A percentile compares a stretch with the other conserved stretches of the same genome.
Conservation (phyloP, 1,284 basidiomycete species). For the Pulveroboletus sp. region DNA sequence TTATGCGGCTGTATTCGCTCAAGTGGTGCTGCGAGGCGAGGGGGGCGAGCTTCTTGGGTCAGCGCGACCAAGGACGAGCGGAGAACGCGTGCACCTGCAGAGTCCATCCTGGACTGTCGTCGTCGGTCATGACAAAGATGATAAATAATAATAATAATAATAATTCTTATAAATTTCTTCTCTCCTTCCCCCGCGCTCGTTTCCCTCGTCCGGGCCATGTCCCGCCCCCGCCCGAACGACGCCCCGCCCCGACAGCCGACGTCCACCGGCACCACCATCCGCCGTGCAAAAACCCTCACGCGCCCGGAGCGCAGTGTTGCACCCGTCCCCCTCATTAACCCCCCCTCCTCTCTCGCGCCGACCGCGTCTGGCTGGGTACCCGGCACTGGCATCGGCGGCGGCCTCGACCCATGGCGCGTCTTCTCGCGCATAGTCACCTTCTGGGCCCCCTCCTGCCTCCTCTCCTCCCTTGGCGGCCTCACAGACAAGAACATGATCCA, state of each 20-base stretch:
- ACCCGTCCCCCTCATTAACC: conserved; percentile 91
- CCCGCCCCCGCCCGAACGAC: conserved; percentile 46
- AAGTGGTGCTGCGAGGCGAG: conserved; percentile 80
- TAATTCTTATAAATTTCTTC: no score
- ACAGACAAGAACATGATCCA: conserved; percentile 78
- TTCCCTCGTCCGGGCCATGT: no score
- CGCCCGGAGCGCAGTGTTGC: conserved; percentile 94
- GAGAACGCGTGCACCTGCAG: conserved; percentile 15
- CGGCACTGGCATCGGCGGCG: conserved; percentile 38
- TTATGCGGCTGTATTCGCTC: conserved; percentile 78
- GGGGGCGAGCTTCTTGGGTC: conserved; percentile 47
- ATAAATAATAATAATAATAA: no score
- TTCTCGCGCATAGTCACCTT: conserved; percentile 83
- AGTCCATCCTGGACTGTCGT: conserved; percentile 15
- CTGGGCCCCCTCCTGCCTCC: conserved; percentile 85
- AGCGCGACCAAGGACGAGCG: background rate
- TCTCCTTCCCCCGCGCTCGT: background rate
- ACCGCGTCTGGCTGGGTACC: conserved; percentile 36
- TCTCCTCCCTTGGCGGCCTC: conserved; percentile 78
- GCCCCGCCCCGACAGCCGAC: conserved; percentile 62
- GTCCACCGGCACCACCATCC: conserved; percentile 59
- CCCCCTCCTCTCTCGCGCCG: conserved; percentile 49
- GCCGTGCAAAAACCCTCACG: conserved; percentile 92
- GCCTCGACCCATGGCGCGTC: conserved; percentile 79
- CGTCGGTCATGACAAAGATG: conserved; percentile 26